Conservation (phyloP, 495 filamentous ascomycete species). For the Neurospora sp. region DNA sequence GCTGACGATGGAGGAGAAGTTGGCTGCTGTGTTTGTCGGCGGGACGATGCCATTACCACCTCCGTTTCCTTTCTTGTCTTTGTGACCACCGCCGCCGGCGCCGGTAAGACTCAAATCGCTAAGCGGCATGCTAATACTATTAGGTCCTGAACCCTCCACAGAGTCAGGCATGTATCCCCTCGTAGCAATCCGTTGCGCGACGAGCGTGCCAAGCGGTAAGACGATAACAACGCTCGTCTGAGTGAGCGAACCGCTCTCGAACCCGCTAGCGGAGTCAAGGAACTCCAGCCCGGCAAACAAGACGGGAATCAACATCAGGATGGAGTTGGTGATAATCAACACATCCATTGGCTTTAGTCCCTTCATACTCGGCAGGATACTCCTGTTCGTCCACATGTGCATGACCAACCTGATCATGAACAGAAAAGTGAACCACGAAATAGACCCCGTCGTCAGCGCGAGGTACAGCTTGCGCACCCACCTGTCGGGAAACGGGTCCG, state of each 20-base stretch:
- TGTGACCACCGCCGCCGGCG: neutral
- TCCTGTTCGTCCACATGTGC: constrained; percentile 23
- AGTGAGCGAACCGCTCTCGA: constrained; percentile 50
- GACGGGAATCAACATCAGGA: constrained; percentile 63
- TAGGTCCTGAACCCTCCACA: neutral
- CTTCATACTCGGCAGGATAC: constrained; percentile 18
- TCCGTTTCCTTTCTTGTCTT: neutral
- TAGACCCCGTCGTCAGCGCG: constrained; percentile 49
- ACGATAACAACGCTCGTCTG: constrained; percentile 61
- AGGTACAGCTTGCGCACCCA: constrained; percentile 45
- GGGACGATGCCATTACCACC: neutral
- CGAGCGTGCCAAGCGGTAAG: constrained; percentile 67
- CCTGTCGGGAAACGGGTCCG: neutral
- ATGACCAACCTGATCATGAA: constrained; percentile 62
- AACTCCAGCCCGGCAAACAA: constrained; percentile 62
- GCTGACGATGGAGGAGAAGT: neutral
- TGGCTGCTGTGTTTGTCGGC: neutral
- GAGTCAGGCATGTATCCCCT: neutral
- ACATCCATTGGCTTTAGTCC: constrained; percentile 27
- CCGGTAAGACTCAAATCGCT: neutral
- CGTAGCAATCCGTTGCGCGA: constrained; percentile 49
- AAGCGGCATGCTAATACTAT: neutral
- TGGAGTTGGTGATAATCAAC: constrained; percentile 26
- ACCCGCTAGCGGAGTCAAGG: constrained; percentile 12
- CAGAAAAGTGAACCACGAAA: constrained; percentile 65